Evolutionary conservation across 345 rosid genomes (phyloP), one percentile per base, ranked within the genome.

Genomic region (Camelina hispida): DNA sequence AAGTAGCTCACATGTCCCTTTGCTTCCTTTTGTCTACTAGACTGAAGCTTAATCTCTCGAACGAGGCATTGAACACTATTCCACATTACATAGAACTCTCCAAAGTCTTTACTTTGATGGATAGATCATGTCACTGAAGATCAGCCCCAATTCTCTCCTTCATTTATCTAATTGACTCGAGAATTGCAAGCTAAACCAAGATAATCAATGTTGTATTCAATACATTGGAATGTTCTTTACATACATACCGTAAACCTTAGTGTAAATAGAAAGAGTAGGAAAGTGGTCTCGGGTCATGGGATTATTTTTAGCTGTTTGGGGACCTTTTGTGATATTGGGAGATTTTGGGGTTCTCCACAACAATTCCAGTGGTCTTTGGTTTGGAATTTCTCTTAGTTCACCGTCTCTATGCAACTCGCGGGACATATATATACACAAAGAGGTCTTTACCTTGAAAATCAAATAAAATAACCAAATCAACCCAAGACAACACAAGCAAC

Each of bases 1-100:
- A 53, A 28, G 70, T 42, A 22, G 35, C 40, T 76, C 70, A 69
- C 59, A 44, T 69, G 58, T 18, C 75, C 44, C 56, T 44, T 76
- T 66, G 16, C 38, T 68, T 68, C 34, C 35, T 50, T 67, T 32
- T 75, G 63, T 60, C 48, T 50, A 14, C 32, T 58, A 76, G 79
- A 58, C 54, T 59, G 73, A 68, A 68, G 30, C 34, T 37, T 57
- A 38, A 62, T 57, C 44, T 9, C 9, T 66, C 7, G 22, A 58
- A 16, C 9, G 66, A 55, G 68, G 68, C 53, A 40, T 46, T 61
- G 30, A 68, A 43, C 32, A 61, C 42, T 40, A 2, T 16, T 74
- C 53, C 47, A 28, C 47, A 30, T 20, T 13, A 75, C 23, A 51
- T 28, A 7, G 50, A 30, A 7, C 23, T 54, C 62, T 30, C 23